phyloP scores from a whole-genome alignment of 805 yeast genomes.

The Ogataea paraovalis region DNA sequence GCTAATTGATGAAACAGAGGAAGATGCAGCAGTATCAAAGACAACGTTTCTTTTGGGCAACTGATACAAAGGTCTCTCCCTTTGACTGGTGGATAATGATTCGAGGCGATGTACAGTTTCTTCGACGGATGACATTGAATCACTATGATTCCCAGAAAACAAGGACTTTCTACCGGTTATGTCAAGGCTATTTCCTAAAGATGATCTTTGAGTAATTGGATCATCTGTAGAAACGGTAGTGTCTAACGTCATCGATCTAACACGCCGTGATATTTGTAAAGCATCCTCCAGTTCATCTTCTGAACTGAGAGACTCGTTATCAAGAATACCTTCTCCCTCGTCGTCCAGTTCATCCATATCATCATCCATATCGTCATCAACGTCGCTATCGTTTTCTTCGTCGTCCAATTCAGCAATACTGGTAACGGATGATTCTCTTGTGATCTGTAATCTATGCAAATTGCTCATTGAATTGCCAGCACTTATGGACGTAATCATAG shows the following conservation, averaged over 20 bases:
- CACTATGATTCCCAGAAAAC: background rate
- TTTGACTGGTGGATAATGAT: background rate
- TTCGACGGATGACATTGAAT: background rate
- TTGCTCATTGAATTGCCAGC: background rate
- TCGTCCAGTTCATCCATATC: slow-evolving; percentile 7
- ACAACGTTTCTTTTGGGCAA: background rate
- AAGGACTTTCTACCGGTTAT: background rate
- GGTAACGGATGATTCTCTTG: background rate
- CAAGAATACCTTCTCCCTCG: slow-evolving; percentile 4
- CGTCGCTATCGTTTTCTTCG: slow-evolving; percentile 3
- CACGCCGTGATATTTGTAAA: background rate
- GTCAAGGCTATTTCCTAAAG: background rate
- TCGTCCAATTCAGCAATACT: slow-evolving; percentile 5
- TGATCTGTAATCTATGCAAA: background rate
- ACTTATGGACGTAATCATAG: background rate
- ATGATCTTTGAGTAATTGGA: background rate
- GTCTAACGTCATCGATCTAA: background rate
- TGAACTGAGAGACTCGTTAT: slow-evolving; percentile 1
- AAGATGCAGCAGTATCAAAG: background rate
- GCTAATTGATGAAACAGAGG: background rate
- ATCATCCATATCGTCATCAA: slow-evolving; percentile 6
- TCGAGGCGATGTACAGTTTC: background rate
- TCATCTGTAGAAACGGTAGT: background rate
- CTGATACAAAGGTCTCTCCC: background rate
- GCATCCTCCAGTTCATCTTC: slow-evolving; percentile 2